Base-by-base conservation (phyloP, 148 eudicot species). In the Spergularia bocconei region DNA sequence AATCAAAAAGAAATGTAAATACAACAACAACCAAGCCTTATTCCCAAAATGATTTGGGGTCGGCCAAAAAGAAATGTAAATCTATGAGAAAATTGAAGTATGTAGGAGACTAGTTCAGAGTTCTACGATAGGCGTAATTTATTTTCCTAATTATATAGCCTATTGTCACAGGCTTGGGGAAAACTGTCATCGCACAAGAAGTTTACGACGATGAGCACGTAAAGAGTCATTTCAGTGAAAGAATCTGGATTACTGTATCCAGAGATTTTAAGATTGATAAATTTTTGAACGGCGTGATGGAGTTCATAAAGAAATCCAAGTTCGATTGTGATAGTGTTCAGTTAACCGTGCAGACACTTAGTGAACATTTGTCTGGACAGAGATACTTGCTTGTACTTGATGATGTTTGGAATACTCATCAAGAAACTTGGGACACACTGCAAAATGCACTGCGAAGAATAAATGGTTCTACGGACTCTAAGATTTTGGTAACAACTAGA, bases 331-430 rank as follows among this genome's bases (percentile, higher is more conserved):
- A 15, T 6, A 41, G 13, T 11, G 48, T 12, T 36, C n/a, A 69
- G 1, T 7, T 13, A 69, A 9, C 41, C 1, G 11, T 23, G 21
- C 19, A 51, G 51, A 52, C 6, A 29, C 72, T 69, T 11, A 11
- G 13, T 9, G 58, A 51, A 13, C 33, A 3, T 23, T 36, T 69
- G 13, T n/a, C 11, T 21, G 73, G 73, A 33, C 53, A 29, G 60
- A 52, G 59, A 53, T 69, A 69, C 48, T 25, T 67, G n/a, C 73
- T 69, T 52, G 73, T 69, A 5, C 23, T 69, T 2, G 73, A 69
- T 69, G 73, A 69, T 69, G 73, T 69, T 69, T 69, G 73, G 73
- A 53, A 69, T 69, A 69, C 44, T 16, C 33, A 52, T 53, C 73
- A 52, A 25, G 5, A 16, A 1, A 5, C 7, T 69, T 69, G 73